A percentile compares a stretch with the other conserved stretches of the same genome.
Conservation (phyloP, 768 basidiomycete genomes). For the Filobasidium floriforme region DNA sequence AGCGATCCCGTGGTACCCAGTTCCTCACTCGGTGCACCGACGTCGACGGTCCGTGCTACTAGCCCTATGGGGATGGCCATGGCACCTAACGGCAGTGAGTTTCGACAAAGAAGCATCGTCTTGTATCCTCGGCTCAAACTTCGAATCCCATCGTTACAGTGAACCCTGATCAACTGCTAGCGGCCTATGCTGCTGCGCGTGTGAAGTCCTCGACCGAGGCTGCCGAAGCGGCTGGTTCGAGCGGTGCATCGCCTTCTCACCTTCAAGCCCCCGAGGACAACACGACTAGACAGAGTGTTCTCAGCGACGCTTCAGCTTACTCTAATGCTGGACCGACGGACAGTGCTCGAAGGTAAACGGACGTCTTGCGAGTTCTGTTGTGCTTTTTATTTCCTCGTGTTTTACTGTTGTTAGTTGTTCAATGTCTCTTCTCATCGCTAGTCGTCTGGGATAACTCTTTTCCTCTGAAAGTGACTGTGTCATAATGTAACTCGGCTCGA, state of each 20-base stretch:
- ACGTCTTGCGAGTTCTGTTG: too few relatives aligned
- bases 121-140: slow-evolving; percentile 18
- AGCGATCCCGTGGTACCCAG: slow-evolving; percentile 6
- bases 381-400: too few relatives aligned
- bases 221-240: neutral
- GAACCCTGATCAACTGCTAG: slow-evolving; percentile 43
- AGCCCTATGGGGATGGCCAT: slow-evolving; percentile 27
- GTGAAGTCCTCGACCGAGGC: slow-evolving; percentile 12
- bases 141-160: neutral
- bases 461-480: too few relatives aligned
- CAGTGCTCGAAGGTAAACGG: neutral
- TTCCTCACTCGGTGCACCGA: neutral
- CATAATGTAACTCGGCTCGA: too few relatives aligned
- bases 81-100: slow-evolving; percentile 19
- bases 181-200: slow-evolving; percentile 41
- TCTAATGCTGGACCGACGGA: neutral
- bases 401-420: too few relatives aligned
- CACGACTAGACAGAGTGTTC: neutral
- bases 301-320: slow-evolving; percentile 3
- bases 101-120: slow-evolving; percentile 15
- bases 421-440: too few relatives aligned
- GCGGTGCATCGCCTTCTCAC: neutral
- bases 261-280: neutral
- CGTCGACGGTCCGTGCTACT: neutral
- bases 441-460: too few relatives aligned